Evolutionary conservation across 768 basidiomycete genomes (phyloP), one percentile per base, ranked within the genome.

Genomic region (Boletus rufocinnamomeus): DNA sequence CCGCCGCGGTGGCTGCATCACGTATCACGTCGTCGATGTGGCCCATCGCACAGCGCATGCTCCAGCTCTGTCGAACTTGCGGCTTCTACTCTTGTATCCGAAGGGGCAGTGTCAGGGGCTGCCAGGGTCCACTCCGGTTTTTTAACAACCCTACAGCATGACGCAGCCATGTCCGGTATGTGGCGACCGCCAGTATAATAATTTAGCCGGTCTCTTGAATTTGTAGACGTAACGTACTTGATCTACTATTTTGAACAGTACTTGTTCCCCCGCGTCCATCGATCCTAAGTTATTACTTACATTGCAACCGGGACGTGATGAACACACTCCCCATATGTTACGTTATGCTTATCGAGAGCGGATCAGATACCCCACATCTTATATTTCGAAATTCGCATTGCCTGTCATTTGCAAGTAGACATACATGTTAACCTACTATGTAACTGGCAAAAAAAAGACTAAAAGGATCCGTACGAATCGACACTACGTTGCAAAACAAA

Each of bases 401-500:
- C 52, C 19, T 57, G 57, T 51, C 56, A 57, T 49, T 59, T 50
- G 43, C 41, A 11, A 51, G 44, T 52, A 30, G 52, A 60, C 37
- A 50, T 50, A 52, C 46, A 51, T 40, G 37, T 19, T 21, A 50
- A 54, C 37, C 59, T 60, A 54, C 47, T 57, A 11, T 52, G 34
- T 38, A 60, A 43, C 53, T 14, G 57, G 21, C 44, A 53, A 60
- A 58, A 59, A n/a, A 50, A 59, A 58, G 57, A 72, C 68, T 66
- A 66, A 68, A 69, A 56, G 43, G 32, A 60, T 58, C 46, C 48
- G 60, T 66, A 72, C 37, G 58, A 62, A 45, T 47, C 60, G 54
- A 62, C 25, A 7, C 52, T 60, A 67, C 17, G 56, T 32, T 56
- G 68, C 63, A 69, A 66, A 70, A 71, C 59, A 66, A 66, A 58